Base-by-base conservation (phyloP, 371 early-diverging fungal genomes). In the Batrachochytrium dendrobatidis region DNA sequence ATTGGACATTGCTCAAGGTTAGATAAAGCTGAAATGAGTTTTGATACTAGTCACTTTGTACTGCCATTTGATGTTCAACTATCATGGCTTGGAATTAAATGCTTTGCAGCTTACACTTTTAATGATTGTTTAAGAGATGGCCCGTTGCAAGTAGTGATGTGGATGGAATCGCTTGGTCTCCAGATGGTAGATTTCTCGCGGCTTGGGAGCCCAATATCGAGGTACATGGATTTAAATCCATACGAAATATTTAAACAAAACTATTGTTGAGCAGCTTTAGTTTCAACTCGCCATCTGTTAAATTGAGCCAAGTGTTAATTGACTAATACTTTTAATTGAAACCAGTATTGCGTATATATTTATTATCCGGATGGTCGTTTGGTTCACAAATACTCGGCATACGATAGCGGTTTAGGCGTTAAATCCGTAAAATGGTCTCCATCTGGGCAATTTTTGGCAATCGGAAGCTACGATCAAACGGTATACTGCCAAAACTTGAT, bases 401-500 rank as follows among this genome's bases (percentile, higher is more conserved):
- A 80, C 67, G 81, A 81, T 17, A 64, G 69, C 22, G 84, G 83
- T 0, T 71, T 92, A 15, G 94, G 93, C 3, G 79, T 94, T 33
- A 82, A 85, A 63, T 55, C 65, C 10, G 74, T 83, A 0, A 54
- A 58, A 12, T 94, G 94, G 92, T 79, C 87, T 31, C 89, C 89
- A 5, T 70, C 85, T 6, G 71, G 76, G 20, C 84, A 88, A 68
- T 72, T 89, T 28, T 48, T 94, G 43, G 91, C 91, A 6, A 55
- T 94, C 20, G 89, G 86, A 17, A 82, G 88, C 33, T 86, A 80
- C 58, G 91, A 94, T 73, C 76, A 84, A 59, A 83, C 80, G 64
- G 83, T 88, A 63, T 64, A 51, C 22, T 55, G 59, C 45, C 26
- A 35, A 53, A 1, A 6, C n/a, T 55, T 1, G 17, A 34, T 3